Percentiles rank a stretch among this genome's conserved stretches.
These are phyloP conservation scores for Suhomyces atakaporum DNA, from an alignment of 1,139 yeast species.

Conservation along the genomic window DNA sequence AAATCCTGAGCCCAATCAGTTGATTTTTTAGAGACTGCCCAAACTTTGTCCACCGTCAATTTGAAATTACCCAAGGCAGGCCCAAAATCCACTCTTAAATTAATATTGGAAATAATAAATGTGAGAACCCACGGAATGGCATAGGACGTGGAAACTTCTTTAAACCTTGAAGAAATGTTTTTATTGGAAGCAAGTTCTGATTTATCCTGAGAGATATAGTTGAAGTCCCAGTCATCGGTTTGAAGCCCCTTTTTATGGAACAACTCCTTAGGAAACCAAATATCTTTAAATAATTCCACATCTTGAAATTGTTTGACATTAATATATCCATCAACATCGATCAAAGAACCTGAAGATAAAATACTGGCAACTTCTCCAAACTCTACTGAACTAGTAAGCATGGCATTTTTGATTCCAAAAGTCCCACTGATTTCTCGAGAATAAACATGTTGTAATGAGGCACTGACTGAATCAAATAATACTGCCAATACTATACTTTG, in stretches of 20 bases:
- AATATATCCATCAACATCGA: slow-evolving; percentile 61
- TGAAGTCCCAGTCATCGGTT: slow-evolving; percentile 3
- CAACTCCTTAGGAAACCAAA: slow-evolving; percentile 64
- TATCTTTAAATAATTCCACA: slow-evolving; percentile 75
- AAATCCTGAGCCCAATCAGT: slow-evolving; percentile 74
- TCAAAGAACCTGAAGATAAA: slow-evolving; percentile 55
- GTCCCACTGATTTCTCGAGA: slow-evolving; percentile 89
- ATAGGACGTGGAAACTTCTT: slow-evolving; percentile 61
- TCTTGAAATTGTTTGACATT: slow-evolving; percentile 88
- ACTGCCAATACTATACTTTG: slow-evolving; percentile 46
- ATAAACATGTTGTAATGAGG: slow-evolving; percentile 84
- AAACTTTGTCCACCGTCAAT: slow-evolving; percentile 56
- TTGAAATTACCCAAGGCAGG: slow-evolving; percentile 73
- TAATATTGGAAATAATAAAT: slow-evolving; percentile 53
- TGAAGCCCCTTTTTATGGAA: slow-evolving; percentile 7
- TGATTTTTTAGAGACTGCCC: slow-evolving; percentile 71
- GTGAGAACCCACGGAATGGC: slow-evolving; percentile 80
- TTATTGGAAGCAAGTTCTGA: slow-evolving; percentile 34
- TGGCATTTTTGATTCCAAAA: slow-evolving; percentile 53
- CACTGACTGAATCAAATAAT: slow-evolving; percentile 54
- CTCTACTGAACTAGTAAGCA: slow-evolving; percentile 42
- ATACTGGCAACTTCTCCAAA: slow-evolving; percentile 40
- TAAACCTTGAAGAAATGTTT: slow-evolving; percentile 53
- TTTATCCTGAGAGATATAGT: slow-evolving; percentile 2
- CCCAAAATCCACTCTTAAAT: slow-evolving; percentile 72